Conservation (phyloP, 2,329 filamentous ascomycete species). For the Raffaelea albimanens region DNA sequence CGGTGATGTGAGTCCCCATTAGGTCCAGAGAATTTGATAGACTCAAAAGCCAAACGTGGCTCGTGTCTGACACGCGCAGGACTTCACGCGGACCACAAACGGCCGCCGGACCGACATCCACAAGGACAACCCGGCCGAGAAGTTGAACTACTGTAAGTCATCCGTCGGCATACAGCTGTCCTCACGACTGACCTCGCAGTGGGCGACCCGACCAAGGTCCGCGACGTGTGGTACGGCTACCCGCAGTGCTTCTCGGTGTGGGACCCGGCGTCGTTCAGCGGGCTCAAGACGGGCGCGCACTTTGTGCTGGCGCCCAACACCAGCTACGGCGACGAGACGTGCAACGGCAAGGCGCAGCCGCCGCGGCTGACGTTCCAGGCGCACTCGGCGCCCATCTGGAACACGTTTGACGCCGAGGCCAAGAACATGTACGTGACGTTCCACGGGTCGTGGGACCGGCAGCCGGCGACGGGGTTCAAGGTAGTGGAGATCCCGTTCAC, state of each 20-base stretch:
- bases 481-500: conserved; percentile 21
- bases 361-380: conserved; percentile 29
- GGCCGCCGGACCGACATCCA: conserved; percentile 39
- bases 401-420: conserved; percentile 20
- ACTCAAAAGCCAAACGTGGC: too few species aligned
- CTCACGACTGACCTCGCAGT: conserved; percentile 9
- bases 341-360: conserved; percentile 19
- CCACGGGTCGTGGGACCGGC: conserved; percentile 21
- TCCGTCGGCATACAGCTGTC: not conserved
- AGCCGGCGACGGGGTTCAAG: conserved; percentile 21
- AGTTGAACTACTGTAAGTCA: conserved; percentile 48
- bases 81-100: conserved; percentile 37
- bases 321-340: conserved; percentile 26
- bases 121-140: conserved; percentile 53
- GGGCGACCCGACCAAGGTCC: conserved; percentile 18
- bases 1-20: conserved; percentile 30
- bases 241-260: conserved; percentile 32
- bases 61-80: too few species aligned
- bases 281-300: conserved; percentile 25
- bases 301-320: conserved; percentile 27
- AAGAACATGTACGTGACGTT: conserved; percentile 24
- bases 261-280: conserved; percentile 17
- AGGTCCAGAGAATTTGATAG: too few species aligned
- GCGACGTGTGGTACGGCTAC: conserved; percentile 38
- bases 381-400: conserved; percentile 21